Evolutionary conservation across 306 rosid genomes (phyloP), one percentile per base, ranked within the genome.

Genomic region (Trifolium repens): DNA sequence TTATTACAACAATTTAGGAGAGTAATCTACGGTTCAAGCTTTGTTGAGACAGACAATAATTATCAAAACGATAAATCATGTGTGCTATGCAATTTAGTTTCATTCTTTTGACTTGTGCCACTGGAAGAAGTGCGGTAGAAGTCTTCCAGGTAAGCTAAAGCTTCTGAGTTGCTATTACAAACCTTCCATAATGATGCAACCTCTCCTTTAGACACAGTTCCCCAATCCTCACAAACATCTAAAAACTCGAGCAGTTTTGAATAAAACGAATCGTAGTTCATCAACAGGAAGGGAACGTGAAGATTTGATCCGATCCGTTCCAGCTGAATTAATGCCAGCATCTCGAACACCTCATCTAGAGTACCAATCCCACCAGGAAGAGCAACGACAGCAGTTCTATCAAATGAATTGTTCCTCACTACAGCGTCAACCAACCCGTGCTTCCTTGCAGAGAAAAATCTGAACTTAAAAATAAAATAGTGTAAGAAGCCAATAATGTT

Each of bases 301-400:
- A 82, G 79, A 80, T 87, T 62, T 9, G 98, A 88, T 46, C 98
- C 98, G 15, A 94, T 91, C 74, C 98, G 74, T 59, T 90, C 78
- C 19, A 94, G 94, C 74, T 94, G 98, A 83, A 90, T 84, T 49
- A 94, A 75, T 35, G 93, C 85, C 78, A 91, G 61, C 68, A 90
- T 86, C 87, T 94, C 98, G 42, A 91, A 91, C 84, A 91, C 24
- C 74, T 94, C 98, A 69, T 91, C 98, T 7, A 94, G 88, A 55
- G 98, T 94, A 71, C 98, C 98, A 70, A 91, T 55, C 17, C 98
- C 98, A 61, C 98, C 98, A 1, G 98, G 98, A 66, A 91, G 94
- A 40, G 88, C 88, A 80, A 94, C 84, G 32, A 90, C 84, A 15
- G 96, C 98, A 22, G 97, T 94, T 72, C 81, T 89, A 32, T 90